phyloP scores from a whole-genome alignment of 78 protist genomes.

The Cavenderia fasciculata region DNA sequence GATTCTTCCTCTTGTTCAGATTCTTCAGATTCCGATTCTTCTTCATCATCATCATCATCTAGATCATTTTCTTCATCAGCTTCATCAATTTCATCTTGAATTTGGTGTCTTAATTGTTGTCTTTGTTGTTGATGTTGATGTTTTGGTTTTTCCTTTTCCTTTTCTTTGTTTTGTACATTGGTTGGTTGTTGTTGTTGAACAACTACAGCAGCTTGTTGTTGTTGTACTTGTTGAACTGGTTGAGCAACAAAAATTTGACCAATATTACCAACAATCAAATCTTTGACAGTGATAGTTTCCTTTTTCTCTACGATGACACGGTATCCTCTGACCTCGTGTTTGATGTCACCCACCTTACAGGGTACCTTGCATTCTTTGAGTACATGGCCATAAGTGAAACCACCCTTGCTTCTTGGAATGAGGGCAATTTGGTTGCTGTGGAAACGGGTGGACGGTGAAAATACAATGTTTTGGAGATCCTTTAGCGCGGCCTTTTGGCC shows the following conservation, averaged over 20 bases:
- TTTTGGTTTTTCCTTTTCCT: background rate
- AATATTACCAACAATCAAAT: constrained; percentile 52
- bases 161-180: background rate
- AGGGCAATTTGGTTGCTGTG: constrained; percentile 61
- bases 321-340: constrained; percentile 63
- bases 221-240: no score
- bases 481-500: constrained; percentile 51
- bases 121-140: background rate
- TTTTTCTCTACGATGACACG: constrained; percentile 64
- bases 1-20: background rate
- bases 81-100: background rate
- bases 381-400: constrained; percentile 78
- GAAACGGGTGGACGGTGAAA: constrained; percentile 63
- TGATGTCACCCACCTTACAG: constrained; percentile 58
- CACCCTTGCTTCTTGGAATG: constrained; percentile 77
- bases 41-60: background rate
- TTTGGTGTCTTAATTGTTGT: background rate
- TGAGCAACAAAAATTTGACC: constrained; percentile 49
- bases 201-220: background rate
- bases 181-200: background rate
- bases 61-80: background rate
- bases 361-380: constrained; percentile 72
- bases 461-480: constrained; percentile 62
- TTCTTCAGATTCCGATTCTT: no score
- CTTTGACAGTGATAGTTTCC: constrained; percentile 56